phyloP scores from a whole-genome alignment of 2,329 filamentous ascomycete species.

The Trichoderma atrobrunneum region DNA sequence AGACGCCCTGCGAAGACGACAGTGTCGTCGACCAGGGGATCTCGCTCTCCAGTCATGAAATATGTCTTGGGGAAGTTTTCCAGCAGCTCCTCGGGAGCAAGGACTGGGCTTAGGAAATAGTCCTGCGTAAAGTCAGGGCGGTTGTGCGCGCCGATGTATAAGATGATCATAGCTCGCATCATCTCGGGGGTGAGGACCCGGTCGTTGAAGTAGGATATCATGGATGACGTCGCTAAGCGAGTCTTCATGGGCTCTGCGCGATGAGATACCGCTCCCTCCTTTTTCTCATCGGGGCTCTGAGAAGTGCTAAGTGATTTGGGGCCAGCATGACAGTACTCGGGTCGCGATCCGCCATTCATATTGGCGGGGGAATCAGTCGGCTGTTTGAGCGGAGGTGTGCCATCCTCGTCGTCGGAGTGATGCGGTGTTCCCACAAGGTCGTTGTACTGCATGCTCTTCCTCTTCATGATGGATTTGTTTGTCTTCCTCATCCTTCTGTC shows the following conservation, averaged over 20 bases:
- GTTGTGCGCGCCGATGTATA: conserved; percentile 92
- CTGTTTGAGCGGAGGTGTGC: conserved; percentile 38
- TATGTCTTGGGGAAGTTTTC: conserved; percentile 90
- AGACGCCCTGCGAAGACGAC: conserved; percentile 91
- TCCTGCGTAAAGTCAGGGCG: conserved; percentile 90
- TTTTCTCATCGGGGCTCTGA: conserved; percentile 22
- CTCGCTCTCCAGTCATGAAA: conserved; percentile 90
- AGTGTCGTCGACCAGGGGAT: conserved; percentile 93
- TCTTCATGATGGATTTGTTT: conserved; percentile 72
- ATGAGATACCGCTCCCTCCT: conserved; percentile 42
- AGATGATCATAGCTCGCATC: conserved; percentile 98
- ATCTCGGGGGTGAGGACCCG: conserved; percentile 92
- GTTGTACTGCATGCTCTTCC: conserved; percentile 87
- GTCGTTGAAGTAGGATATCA: conserved; percentile 98
- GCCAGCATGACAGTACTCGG: conserved; percentile 51
- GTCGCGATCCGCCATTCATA: conserved; percentile 27
- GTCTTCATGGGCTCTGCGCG: conserved; percentile 66
- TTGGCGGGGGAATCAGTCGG: conserved; percentile 36
- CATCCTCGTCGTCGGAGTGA: conserved; percentile 71
- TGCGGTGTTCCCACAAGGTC: conserved; percentile 80
- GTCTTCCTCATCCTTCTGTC: conserved; percentile 75
- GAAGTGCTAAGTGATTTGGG: conserved; percentile 33
- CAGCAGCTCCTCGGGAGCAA: conserved; percentile 81
- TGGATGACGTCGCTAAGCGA: conserved; percentile 89
- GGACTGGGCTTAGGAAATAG: conserved; percentile 83